Conservation (phyloP, 2,329 filamentous ascomycete species). For the Aspergillus udagawae region DNA sequence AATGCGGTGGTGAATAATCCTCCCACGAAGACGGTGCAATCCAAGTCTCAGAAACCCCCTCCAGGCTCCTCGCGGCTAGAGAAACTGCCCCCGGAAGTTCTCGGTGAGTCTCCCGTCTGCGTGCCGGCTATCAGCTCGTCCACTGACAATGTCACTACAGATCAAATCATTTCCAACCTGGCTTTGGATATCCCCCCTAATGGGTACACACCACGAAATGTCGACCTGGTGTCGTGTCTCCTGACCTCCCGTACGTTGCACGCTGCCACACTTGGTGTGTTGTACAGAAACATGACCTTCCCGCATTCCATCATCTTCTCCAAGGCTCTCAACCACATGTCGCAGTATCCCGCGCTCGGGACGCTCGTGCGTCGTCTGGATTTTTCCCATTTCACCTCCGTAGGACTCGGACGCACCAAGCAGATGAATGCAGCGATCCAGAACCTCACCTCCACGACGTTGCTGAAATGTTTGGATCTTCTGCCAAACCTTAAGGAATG, state of each 20-base stretch:
- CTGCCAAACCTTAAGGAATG: slow-evolving; percentile 74
- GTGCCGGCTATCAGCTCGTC: slow-evolving; percentile 6
- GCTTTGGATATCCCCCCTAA: slow-evolving; percentile 72
- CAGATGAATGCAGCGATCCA: slow-evolving; percentile 70
- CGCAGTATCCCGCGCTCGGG: slow-evolving; percentile 63
- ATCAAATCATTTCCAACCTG: slow-evolving; percentile 69
- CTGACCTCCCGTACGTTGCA: slow-evolving; percentile 73
- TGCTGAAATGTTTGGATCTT: slow-evolving; percentile 66
- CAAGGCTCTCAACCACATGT: slow-evolving; percentile 70
- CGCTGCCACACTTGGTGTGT: slow-evolving; percentile 65
- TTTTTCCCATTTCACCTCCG: slow-evolving; percentile 81
- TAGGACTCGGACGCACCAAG: slow-evolving; percentile 69
- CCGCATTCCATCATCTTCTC: slow-evolving; percentile 79
- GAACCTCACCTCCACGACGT: slow-evolving; percentile 70
- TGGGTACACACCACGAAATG: slow-evolving; percentile 70
- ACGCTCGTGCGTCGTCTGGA: slow-evolving; percentile 74
- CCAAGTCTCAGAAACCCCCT: slow-evolving; percentile 19
- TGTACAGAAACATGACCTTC: slow-evolving; percentile 77
- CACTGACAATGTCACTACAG: slow-evolving; percentile 36
- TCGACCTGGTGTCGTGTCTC: slow-evolving; percentile 71
- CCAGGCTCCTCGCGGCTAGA: slow-evolving; percentile 55
- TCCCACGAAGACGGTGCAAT: slow-evolving; percentile 19
- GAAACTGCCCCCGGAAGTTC: slow-evolving; percentile 64
- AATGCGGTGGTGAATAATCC: slow-evolving; percentile 16
- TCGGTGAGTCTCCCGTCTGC: slow-evolving; percentile 53